Conservation (phyloP, 2,329 filamentous ascomycete species). For the Aureobasidium sp. region DNA sequence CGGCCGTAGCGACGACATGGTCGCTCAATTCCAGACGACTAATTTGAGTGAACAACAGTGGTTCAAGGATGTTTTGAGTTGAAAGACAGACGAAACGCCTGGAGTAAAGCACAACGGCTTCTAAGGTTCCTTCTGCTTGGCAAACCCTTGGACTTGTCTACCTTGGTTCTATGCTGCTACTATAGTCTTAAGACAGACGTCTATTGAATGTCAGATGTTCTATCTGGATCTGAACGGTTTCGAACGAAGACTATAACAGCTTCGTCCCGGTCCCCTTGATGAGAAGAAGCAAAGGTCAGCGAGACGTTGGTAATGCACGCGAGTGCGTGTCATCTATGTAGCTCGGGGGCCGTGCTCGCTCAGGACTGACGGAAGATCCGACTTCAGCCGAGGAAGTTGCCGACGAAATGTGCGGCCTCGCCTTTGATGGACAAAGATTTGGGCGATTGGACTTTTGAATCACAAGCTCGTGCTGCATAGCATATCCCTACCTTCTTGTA, state of each 20-base stretch:
- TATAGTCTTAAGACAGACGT: background rate
- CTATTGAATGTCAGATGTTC: background rate
- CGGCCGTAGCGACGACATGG: slow-evolving; percentile 3
- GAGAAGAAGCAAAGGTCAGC: background rate
- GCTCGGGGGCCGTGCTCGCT: background rate
- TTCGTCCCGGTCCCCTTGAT: background rate
- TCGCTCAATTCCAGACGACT: background rate
- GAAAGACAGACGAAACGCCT: background rate
- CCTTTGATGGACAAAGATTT: slow-evolving; percentile 1
- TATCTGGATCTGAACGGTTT: background rate
- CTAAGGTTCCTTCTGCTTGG: background rate
- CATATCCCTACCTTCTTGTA: slow-evolving; percentile 8
- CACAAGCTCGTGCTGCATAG: slow-evolving; percentile 4
- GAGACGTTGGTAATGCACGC: background rate
- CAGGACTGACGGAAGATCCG: slow-evolving; percentile 1
- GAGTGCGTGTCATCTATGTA: background rate
- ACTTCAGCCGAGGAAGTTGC: slow-evolving; percentile 7
- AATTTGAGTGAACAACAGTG: background rate
- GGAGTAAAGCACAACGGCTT: slow-evolving; percentile 5
- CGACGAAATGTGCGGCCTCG: slow-evolving; percentile 9
- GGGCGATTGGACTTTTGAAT: slow-evolving; percentile 8
- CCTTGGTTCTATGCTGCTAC: background rate
- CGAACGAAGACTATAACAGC: background rate
- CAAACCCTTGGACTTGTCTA: background rate
- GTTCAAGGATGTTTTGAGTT: background rate